Conservation (phyloP, 164 flowering plant genomes). For the Macadamia tetraphylla region DNA sequence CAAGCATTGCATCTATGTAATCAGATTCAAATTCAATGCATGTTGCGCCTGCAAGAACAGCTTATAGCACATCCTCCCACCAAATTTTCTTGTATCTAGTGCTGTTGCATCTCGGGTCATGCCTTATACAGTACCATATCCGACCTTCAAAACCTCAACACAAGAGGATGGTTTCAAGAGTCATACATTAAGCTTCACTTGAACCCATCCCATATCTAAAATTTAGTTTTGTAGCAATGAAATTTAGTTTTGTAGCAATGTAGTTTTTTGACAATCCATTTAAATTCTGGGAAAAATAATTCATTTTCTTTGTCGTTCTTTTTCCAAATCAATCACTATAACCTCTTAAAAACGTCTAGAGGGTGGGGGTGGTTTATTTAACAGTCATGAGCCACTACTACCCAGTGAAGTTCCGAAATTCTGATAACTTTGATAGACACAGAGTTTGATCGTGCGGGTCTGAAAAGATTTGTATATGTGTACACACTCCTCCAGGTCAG, state of each 20-base stretch:
- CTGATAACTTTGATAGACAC: conserved; percentile 29
- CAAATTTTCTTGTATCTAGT: background rate
- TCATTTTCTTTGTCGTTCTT: background rate
- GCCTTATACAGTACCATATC: background rate
- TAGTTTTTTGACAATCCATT: too few relatives aligned
- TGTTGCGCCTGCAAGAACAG: background rate
- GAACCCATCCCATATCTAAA: too few relatives aligned
- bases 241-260: background rate
- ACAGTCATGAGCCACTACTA: conserved; percentile 22
- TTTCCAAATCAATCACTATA: background rate
- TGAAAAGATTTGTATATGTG: conserved; percentile 46
- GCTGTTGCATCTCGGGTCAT: background rate
- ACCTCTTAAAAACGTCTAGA: background rate
- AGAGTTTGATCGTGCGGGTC: conserved; percentile 45
- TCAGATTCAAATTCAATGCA: too few relatives aligned
- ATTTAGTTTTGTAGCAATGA: background rate
- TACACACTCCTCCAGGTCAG: conserved; percentile 71
- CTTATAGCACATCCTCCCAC: background rate
- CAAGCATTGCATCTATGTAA: too few relatives aligned
- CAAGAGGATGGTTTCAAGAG: background rate
- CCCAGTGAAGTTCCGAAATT: conserved; percentile 28
- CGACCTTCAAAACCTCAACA: background rate
- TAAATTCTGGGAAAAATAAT: too few relatives aligned
- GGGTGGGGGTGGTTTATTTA: background rate
- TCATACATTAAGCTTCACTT: too few relatives aligned